These are phyloP conservation scores for Eucalyptus microcorys DNA, from an alignment of 345 rosid genomes.

Conservation along the genomic window DNA sequence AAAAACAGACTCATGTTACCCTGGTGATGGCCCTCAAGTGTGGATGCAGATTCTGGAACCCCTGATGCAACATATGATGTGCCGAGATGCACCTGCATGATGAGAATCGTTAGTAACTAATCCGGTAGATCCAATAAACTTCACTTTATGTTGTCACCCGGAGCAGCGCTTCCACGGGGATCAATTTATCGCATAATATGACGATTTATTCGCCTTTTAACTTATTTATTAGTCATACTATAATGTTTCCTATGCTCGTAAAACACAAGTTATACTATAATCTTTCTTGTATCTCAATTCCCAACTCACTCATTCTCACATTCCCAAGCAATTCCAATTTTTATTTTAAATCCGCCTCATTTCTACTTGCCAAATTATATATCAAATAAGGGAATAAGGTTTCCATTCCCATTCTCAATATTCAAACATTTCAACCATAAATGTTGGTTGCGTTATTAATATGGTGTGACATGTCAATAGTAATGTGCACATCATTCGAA, in stretches of 20 bases:
- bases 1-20: not conserved
- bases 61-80: not conserved
- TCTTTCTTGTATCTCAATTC: accelerated
- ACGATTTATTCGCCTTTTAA: not conserved
- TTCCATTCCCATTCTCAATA: accelerated
- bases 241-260: not conserved
- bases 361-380: no score
- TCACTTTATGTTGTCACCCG: not conserved
- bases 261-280: not conserved
- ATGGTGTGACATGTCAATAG: accelerated
- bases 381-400: no score
- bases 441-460: no score
- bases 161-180: not conserved
- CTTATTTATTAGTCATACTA: not conserved
- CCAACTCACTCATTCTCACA: no score
- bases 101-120: not conserved
- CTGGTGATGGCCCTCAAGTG: not conserved
- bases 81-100: not conserved
- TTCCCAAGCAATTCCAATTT: no score
- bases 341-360: no score
- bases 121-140: not conserved
- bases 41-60: not conserved
- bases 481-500: no score
- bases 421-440: no score
- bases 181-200: not conserved